Base-by-base conservation (phyloP, 2,329 filamentous ascomycete species). In the Ophiosphaerella korrae region DNA sequence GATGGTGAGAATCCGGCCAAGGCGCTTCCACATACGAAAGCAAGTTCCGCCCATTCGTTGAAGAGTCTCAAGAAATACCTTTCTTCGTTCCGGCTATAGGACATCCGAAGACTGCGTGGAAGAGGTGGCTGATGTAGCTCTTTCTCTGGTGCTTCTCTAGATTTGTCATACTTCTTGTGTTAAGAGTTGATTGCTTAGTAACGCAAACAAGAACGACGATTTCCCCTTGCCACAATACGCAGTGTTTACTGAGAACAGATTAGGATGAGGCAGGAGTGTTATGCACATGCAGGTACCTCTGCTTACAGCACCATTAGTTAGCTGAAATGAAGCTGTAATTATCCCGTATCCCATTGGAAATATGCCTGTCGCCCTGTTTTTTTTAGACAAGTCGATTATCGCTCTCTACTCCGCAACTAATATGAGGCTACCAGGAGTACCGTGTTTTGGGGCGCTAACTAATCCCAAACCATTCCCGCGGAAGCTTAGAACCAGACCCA, bases 11-110 rank as follows among this genome's bases (percentile, higher is more conserved):
- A 61, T 42, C 58, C 52, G 2, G 31, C 37, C 3, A 47, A 40
- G 21, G 65, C 65, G 6, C 45, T 69, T 6, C 59, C 5, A 55
- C 50, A n/a, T 68, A 68, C 21, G 63, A 71, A 35, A 36, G 33
- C 9, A 52, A 31, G 14, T 64, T 67, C 14, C 54, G 59, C 1
- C 64, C 61, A 2, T 69, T 64, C 23, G 63, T 71, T 29, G 60
- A 67, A 23, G 37, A 68, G 40, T 52, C 54, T 5, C 66, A 70
- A 34, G 43, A 53, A 11, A 62, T 75, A 37, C 69, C 71, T 2
- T 37, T 31, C 5, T 49, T 62, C 16, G 23, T 67, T 4, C 64
- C 64, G 6, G 59, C 50, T 1, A 35, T 64, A 12, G 53, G 45
- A n/a, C 61, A 68, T 57, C 64, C 64, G 0, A 48, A 50, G 29